Conservation (phyloP, 2,329 filamentous ascomycete genomes). For the Cadophora sp. region DNA sequence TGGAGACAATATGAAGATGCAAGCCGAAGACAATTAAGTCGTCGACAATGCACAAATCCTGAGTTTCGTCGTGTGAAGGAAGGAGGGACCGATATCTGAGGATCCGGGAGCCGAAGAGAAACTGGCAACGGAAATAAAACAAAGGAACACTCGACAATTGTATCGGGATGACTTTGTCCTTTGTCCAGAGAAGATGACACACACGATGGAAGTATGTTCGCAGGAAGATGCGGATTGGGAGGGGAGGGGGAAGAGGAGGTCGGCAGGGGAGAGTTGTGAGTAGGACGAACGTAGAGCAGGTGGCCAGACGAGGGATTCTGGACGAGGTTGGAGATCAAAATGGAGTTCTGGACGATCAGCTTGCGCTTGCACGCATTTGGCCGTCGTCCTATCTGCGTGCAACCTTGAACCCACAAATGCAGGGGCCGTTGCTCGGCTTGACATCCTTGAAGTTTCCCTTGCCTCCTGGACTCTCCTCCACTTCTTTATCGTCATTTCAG, state of each 20-base stretch:
- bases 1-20: slow-evolving; percentile 29
- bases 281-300: slow-evolving; percentile 7
- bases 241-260: slow-evolving; percentile 14
- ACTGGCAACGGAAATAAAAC: slow-evolving; percentile 17
- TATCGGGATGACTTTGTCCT: background rate
- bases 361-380: slow-evolving; percentile 18
- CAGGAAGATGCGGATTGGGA: background rate
- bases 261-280: background rate
- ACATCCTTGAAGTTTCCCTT: background rate
- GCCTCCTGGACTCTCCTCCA: slow-evolving; percentile 3
- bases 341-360: slow-evolving; percentile 19
- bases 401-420: slow-evolving; percentile 16
- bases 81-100: slow-evolving; percentile 9
- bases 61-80: background rate
- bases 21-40: slow-evolving; percentile 43
- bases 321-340: slow-evolving; percentile 19
- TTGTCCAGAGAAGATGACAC: background rate
- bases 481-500: slow-evolving; percentile 5
- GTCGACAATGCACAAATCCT: slow-evolving; percentile 38
- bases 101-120: background rate
- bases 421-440: slow-evolving; percentile 21
- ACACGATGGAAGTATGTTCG: background rate
- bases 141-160: slow-evolving; percentile 5
- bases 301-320: slow-evolving; percentile 18
- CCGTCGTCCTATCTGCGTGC: slow-evolving; percentile 11